A percentile compares a stretch with the other conserved stretches of the same genome.
Evolutionary conservation across 495 filamentous ascomycete genomes (phyloP).

Genomic region (Trichoderma orchidacearum): DNA sequence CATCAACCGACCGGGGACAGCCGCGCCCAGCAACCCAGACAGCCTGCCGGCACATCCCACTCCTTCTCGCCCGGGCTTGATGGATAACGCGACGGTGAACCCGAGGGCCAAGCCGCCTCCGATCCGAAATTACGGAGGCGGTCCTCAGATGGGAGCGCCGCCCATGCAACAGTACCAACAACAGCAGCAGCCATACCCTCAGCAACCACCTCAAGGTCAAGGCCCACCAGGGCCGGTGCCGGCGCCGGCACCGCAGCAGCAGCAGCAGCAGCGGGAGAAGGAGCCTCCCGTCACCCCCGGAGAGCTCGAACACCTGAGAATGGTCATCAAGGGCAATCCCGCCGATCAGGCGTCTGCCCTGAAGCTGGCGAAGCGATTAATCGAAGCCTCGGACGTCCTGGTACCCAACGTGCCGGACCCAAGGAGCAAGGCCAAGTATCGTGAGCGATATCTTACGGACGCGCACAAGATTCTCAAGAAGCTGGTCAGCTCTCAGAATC

Average conservation of each 20-base stretch:
- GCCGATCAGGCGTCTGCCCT: slow-evolving; percentile 58
- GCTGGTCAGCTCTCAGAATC: slow-evolving; percentile 46
- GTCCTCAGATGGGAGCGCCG: slow-evolving; percentile 9
- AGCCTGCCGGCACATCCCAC: slow-evolving; percentile 64
- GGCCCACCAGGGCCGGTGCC: slow-evolving; percentile 2
- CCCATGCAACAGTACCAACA: slow-evolving; percentile 2
- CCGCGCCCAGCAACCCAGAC: slow-evolving; percentile 29
- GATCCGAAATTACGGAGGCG: slow-evolving; percentile 54
- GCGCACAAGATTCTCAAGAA: slow-evolving; percentile 86
- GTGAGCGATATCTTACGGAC: slow-evolving; percentile 74
- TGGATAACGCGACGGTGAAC: slow-evolving; percentile 39
- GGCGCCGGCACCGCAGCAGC: neutral
- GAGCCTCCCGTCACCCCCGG: slow-evolving; percentile 54
- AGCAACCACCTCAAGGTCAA: slow-evolving; percentile 6
- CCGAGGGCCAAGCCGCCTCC: slow-evolving; percentile 48
- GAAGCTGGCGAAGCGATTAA: slow-evolving; percentile 65
- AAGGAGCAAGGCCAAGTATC: slow-evolving; percentile 57
- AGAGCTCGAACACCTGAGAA: slow-evolving; percentile 64
- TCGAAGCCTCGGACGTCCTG: slow-evolving; percentile 70
- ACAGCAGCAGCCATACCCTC: slow-evolving; percentile 15
- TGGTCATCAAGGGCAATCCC: slow-evolving; percentile 51
- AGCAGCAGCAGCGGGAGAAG: slow-evolving; percentile 12
- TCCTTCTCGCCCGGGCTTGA: slow-evolving; percentile 67
- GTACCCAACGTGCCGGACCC: slow-evolving; percentile 61
- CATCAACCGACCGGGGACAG: slow-evolving; percentile 14